Percentiles rank a stretch among this genome's conserved stretches.
These are phyloP conservation scores for Irpex lacteus DNA, from an alignment of 1,284 basidiomycete genomes.

Conservation along the genomic window DNA sequence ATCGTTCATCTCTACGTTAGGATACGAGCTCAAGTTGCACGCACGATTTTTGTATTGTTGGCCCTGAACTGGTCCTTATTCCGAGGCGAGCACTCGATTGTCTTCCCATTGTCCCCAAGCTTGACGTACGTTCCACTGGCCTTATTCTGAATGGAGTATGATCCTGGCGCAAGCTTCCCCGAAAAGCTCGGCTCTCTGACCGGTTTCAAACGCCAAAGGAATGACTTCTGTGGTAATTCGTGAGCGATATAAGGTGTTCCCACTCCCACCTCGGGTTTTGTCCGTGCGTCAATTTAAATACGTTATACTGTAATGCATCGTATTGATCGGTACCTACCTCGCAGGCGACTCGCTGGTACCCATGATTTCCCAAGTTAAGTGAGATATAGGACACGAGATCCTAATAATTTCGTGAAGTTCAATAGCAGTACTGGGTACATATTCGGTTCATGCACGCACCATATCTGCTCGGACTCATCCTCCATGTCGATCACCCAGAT, in stretches of 20 bases:
- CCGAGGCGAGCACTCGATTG: conserved; percentile 8
- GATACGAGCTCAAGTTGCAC: background rate
- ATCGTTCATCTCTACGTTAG: background rate
- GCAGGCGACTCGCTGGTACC: background rate
- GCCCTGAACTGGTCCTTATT: background rate
- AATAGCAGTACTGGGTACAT: background rate
- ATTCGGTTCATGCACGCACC: background rate
- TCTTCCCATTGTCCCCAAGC: conserved; percentile 4
- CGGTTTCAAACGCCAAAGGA: conserved; percentile 2
- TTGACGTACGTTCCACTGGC: conserved; percentile 7
- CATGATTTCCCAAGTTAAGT: background rate
- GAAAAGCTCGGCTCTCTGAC: background rate
- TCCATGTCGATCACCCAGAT: conserved; percentile 7
- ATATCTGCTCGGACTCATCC: background rate
- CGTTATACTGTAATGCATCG: background rate
- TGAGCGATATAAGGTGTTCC: background rate
- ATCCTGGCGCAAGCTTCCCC: conserved; percentile 3
- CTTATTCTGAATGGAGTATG: conserved; percentile 12
- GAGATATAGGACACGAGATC: conserved; percentile 3
- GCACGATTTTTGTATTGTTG: conserved; percentile 1
- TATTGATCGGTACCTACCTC: background rate
- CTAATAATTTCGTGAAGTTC: background rate
- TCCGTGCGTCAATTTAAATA: too few relatives aligned
- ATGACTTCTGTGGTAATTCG: background rate
- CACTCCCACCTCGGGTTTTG: background rate